Base-by-base conservation (phyloP, 2,329 filamentous ascomycete species). In the Neurospora crassa region DNA sequence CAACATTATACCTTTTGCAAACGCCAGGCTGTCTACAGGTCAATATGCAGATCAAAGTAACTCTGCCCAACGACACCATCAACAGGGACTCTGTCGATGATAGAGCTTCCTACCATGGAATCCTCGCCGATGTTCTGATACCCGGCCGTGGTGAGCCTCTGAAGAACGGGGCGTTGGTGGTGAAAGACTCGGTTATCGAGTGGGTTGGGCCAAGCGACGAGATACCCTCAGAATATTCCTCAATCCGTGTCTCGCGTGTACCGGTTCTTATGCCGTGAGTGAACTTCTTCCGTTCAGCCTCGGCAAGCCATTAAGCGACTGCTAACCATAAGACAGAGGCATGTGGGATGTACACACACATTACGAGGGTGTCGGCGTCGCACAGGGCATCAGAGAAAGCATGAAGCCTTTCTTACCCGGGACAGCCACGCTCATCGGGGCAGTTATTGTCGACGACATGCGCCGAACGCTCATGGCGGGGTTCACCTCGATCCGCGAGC, bases 301-400 rank as follows among this genome's bases (percentile, higher is more conserved):
- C 11, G 40, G 12, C 40, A 40, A 40, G 40, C 40, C 40, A 40
- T 12, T 18, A 16, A 42, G 67, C 41, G 14, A 7, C 43, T 20
- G 42, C 18, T 20, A 41, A 45, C 45, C 8, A 67, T 8, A 37
- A 14, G 1, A 67, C 67, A 70, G 42, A 68, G 85, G 85, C 2
- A 80, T 88, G 29, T 87, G 85, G 84, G 85, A 87, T 71, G 83
- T 81, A 72, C 85, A 87, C 75, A 80, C 82, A 0, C 85, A 87
- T 75, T 84, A 83, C 72, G 73, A 80, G 5, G 85, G 82, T n/a
- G 71, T 77, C 5, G 76, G 76, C 24, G 71, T 74, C 18, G 68
- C 73, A 24, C 75, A 75, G 59, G 72, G 69, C n/a, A 67, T 73
- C 40, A 71, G 77, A 10, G 72, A 74, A 11, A 68, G 69, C 29